phyloP scores from a whole-genome alignment of 164 flowering plant genomes.

The Litsea cubeba region DNA sequence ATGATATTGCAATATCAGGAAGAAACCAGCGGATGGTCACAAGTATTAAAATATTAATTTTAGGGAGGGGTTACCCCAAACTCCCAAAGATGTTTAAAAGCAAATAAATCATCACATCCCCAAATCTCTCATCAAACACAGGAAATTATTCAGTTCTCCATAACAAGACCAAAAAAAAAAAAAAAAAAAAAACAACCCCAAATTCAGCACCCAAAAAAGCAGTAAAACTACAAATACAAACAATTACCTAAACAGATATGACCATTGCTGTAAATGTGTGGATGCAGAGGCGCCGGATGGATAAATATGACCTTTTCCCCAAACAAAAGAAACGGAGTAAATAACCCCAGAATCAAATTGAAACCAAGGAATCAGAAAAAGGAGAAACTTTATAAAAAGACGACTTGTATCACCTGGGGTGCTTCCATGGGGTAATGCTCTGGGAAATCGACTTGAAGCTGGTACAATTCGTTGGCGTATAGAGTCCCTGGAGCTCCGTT shows the following conservation, averaged over 20 bases:
- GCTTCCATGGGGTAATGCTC: constrained; percentile 98
- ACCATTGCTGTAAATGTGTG: constrained; percentile 94
- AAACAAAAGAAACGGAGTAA: constrained; percentile 7
- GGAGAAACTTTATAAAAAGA: neutral
- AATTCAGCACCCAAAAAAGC: neutral
- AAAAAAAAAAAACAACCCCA: neutral
- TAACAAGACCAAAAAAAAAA: too few relatives aligned
- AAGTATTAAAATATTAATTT: too few relatives aligned
- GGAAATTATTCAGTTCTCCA: too few relatives aligned
- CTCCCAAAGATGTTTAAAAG: too few relatives aligned
- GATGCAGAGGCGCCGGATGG: constrained; percentile 87
- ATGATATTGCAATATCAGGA: too few relatives aligned
- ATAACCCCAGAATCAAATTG: neutral
- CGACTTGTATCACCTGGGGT: constrained; percentile 54
- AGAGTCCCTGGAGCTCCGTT: constrained; percentile 79
- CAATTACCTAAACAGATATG: constrained; percentile 88
- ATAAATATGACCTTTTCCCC: constrained; percentile 74
- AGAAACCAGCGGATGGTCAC: too few relatives aligned
- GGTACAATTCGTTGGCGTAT: constrained; percentile 43
- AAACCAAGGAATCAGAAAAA: neutral
- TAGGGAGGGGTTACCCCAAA: too few relatives aligned
- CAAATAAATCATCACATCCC: too few relatives aligned
- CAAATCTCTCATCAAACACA: too few relatives aligned
- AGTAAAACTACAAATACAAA: neutral
- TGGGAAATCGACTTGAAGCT: constrained; percentile 31